Evolutionary conservation across 2,329 filamentous ascomycete genomes (phyloP).

Genomic region (Sphaerostilbella broomeana): DNA sequence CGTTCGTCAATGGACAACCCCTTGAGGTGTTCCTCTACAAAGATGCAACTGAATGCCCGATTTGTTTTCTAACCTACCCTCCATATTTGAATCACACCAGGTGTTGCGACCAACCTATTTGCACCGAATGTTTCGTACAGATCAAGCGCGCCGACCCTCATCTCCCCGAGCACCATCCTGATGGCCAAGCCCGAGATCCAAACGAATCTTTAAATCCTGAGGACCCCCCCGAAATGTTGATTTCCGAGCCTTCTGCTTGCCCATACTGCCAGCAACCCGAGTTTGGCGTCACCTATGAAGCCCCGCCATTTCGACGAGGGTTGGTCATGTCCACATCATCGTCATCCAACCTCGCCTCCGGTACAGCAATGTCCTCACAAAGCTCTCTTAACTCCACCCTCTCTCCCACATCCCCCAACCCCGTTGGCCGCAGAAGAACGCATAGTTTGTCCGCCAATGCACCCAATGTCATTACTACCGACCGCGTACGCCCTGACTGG

Average conservation of each 20-base stretch:
- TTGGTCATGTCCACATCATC: conserved; percentile 57
- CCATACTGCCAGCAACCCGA: conserved; percentile 94
- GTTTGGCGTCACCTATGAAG: conserved; percentile 91
- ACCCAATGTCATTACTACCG: conserved; percentile 83
- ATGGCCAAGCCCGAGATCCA: conserved; percentile 33
- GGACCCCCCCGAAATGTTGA: conserved; percentile 57
- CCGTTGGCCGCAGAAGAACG: conserved; percentile 39
- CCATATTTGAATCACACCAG: conserved; percentile 89
- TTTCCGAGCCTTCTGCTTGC: conserved; percentile 86
- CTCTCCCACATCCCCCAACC: conserved; percentile 34
- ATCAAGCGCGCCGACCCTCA: conserved; percentile 94
- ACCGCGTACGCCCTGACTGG: conserved; percentile 91
- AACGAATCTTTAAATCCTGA: conserved; percentile 37
- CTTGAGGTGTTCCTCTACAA: conserved; percentile 93
- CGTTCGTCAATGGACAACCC: conserved; percentile 88
- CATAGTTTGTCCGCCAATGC: conserved; percentile 72
- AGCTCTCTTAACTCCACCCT: conserved; percentile 64
- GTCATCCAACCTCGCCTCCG: conserved; percentile 32
- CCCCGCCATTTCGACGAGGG: conserved; percentile 82
- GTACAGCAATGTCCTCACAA: conserved; percentile 77
- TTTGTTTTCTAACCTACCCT: conserved; percentile 94
- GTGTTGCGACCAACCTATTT: conserved; percentile 94
- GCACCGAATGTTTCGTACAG: conserved; percentile 97
- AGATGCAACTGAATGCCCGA: conserved; percentile 82
- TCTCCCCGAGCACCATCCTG: conserved; percentile 69